Base-by-base conservation (phyloP, 163 green algal species). In the Chlorella variabilis region DNA sequence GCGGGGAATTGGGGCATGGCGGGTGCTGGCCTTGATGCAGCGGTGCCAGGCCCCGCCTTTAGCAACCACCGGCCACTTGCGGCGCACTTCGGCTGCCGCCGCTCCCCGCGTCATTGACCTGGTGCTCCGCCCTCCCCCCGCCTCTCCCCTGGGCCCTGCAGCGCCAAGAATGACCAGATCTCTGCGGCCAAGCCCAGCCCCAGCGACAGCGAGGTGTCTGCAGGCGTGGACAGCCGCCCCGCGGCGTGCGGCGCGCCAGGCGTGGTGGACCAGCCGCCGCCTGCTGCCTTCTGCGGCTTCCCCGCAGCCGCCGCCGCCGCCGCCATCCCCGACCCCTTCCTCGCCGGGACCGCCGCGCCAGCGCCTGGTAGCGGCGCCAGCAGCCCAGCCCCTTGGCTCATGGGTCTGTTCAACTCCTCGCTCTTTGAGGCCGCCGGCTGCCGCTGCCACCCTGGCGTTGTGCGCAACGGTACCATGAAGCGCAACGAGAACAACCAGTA, bases 401-500 rank as follows among this genome's bases (percentile, higher is more conserved):
- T 33, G 27, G 58, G 62, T 38, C 78, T 88, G 3, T 77, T 88
- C 38, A 56, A 31, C 15, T 20, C 42, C 7, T 11, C 39, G 2
- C 58, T 85, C 15, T 88, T 88, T 79, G 73, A 80, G 73, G 27
- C 65, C 27, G 29, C 59, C 38, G 65, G 66, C 68, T 88, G 83
- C 78, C 71, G 45, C 58, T 41, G 45, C 68, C 83, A 88, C 78
- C 48, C 66, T 17, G 73, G 73, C 73, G 59, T 11, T 13, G 56
- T 80, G 51, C 59, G 59, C 54, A 80, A 80, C 73, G 73, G 73
- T 41, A 51, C 29, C 3, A n/a, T 71, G 15, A 63, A 61, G 27
- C 69, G 70, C 20, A 89, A 84, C 79, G 71, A 84, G 33, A 77
- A 65, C 75, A 86, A 86, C 45, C 82, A 82, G 39, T 89, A 86